Conservation (phyloP, 148 eudicot genomes). For the Hydrangea macrophylla region DNA sequence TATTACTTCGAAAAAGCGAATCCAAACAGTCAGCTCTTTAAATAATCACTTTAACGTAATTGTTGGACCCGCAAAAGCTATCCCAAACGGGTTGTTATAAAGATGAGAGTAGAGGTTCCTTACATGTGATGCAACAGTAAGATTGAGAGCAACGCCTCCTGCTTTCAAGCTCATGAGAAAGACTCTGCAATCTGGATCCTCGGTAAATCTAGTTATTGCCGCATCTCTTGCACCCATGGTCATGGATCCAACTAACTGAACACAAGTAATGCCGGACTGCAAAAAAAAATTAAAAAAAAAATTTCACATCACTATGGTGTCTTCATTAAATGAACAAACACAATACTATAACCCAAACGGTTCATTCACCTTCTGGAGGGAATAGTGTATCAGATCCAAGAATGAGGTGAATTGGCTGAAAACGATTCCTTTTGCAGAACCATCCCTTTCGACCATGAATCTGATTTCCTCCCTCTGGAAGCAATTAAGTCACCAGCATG, state of each 20-base stretch:
- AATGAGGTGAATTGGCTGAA: constrained; percentile 97
- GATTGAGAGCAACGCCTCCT: constrained; percentile 97
- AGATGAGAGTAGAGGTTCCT: constrained; percentile 15
- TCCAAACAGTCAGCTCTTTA: too few relatives aligned
- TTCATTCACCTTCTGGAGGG: constrained; percentile 64
- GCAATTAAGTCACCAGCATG: constrained; percentile 20
- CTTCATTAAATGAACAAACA: constrained; percentile 7
- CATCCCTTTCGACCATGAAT: constrained; percentile 89
- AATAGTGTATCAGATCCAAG: constrained; percentile 80
- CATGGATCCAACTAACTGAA: constrained; percentile 87
- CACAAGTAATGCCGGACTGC: constrained; percentile 87
- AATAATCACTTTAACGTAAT: too few relatives aligned
- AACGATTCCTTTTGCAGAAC: constrained; percentile 94
- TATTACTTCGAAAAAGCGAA: too few relatives aligned
- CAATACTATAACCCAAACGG: not conserved
- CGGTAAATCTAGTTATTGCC: constrained; percentile 68
- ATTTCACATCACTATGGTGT: constrained; percentile 6
- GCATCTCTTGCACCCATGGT: constrained; percentile 76
- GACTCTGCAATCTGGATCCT: constrained; percentile 77
- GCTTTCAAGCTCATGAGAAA: constrained; percentile 96
- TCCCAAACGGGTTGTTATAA: too few relatives aligned
- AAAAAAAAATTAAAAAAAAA: too few relatives aligned
- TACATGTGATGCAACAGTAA: constrained; percentile 96
- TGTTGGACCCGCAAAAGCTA: too few relatives aligned
- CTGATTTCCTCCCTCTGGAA: constrained; percentile 87